Percentiles rank a stretch among this genome's conserved stretches.
Conservation (phyloP, 2,329 filamentous ascomycete species). For the Nemania serpens region DNA sequence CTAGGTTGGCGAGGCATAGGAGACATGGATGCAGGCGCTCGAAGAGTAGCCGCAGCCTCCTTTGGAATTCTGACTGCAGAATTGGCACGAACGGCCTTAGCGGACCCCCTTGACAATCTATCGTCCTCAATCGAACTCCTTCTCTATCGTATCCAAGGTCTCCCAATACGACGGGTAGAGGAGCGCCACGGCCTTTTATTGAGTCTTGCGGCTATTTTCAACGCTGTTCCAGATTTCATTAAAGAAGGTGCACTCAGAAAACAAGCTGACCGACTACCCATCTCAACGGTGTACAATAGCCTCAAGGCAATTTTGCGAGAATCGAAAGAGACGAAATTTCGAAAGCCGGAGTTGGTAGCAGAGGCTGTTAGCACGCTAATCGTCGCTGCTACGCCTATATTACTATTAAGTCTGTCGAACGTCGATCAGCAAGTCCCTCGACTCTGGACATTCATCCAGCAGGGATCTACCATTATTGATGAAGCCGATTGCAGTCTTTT, state of each 20-base stretch:
- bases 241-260: conserved; percentile 1
- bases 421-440: conserved; percentile 14
- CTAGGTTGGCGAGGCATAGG: conserved; percentile 88
- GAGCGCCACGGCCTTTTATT: conserved; percentile 71
- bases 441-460: conserved; percentile 30
- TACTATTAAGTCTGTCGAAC: conserved; percentile 46
- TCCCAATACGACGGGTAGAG: conserved; percentile 66
- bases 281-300: conserved; percentile 35
- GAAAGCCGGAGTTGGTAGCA: conserved; percentile 67
- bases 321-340: conserved; percentile 50
- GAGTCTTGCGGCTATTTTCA: conserved; percentile 62
- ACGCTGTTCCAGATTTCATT: conserved; percentile 48
- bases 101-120: conserved; percentile 38
- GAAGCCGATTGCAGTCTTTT: conserved; percentile 22
- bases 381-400: conserved; percentile 54
- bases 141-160: conserved; percentile 48
- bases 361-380: conserved; percentile 65
- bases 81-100: conserved; percentile 38
- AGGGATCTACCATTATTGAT: conserved; percentile 36
- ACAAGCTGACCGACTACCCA: conserved; percentile 21
- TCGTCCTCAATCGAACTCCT: conserved; percentile 49
- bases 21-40: conserved; percentile 74
- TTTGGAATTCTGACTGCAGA: conserved; percentile 64
- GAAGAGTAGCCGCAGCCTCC: conserved; percentile 71
- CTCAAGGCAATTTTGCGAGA: conserved; percentile 48